These are phyloP conservation scores for Rhizopogon vinicolor DNA, from an alignment of 768 basidiomycete genomes.

Conservation along the genomic window DNA sequence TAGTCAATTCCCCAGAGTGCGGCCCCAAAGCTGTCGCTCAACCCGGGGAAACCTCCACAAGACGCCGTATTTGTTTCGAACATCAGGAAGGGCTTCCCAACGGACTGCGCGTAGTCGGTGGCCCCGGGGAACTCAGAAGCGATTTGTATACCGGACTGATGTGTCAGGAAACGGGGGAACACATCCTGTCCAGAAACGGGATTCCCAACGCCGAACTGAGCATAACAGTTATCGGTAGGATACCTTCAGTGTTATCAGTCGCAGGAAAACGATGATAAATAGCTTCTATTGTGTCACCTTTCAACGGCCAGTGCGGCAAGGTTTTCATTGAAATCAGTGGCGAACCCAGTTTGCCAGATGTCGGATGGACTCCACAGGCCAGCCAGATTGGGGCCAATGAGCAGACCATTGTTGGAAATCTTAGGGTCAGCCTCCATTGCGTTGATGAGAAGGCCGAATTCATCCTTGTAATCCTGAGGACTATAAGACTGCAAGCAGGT, in stretches of 20 bases:
- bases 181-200: conserved; percentile 38
- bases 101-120: conserved; percentile 33
- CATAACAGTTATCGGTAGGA: conserved; percentile 59
- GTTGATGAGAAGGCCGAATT: conserved; percentile 44
- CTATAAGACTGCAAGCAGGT: conserved; percentile 16
- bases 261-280: not conserved
- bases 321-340: conserved; percentile 36
- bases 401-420: conserved; percentile 38
- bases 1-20: conserved; percentile 53
- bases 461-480: conserved; percentile 42
- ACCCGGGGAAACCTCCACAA: conserved; percentile 44
- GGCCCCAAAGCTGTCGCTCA: conserved; percentile 56
- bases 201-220: conserved; percentile 38
- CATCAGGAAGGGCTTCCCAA: conserved; percentile 45
- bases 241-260: conserved; percentile 36
- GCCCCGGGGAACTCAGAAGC: conserved; percentile 50
- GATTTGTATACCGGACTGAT: conserved; percentile 44
- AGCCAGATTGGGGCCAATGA: conserved; percentile 64
- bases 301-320: conserved; percentile 50
- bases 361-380: conserved; percentile 48
- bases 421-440: conserved; percentile 36
- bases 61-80: conserved; percentile 55
- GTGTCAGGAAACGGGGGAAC: conserved; percentile 48
- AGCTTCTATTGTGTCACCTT: conserved; percentile 30
- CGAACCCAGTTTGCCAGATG: conserved; percentile 50